Conservation (phyloP, 495 filamentous ascomycete genomes). For the Hypoxylon fuscum region DNA sequence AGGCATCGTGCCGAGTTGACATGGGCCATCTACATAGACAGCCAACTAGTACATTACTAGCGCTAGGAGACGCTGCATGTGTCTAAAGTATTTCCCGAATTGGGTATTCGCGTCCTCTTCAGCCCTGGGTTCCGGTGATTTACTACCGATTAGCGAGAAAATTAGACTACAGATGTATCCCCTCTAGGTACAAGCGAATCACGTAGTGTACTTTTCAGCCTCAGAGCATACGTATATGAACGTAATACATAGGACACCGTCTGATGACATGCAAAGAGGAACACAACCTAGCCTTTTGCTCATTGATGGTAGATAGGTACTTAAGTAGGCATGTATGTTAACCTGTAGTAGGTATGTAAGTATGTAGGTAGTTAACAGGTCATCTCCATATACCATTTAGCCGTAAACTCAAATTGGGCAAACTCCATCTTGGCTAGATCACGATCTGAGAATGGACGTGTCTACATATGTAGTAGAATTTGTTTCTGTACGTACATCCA, state of each 20-base stretch:
- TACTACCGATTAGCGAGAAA: neutral
- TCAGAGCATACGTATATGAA: too few species aligned
- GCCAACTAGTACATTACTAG: conserved; percentile 5
- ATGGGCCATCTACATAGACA: conserved; percentile 9
- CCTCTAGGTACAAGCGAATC: too few species aligned
- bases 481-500: conserved; percentile 5
- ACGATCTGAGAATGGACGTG: conserved; percentile 9
- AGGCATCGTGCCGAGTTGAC: conserved; percentile 6
- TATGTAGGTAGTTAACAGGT: too few species aligned
- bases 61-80: conserved; percentile 7
- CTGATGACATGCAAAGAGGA: too few species aligned
- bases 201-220: too few species aligned
- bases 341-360: too few species aligned
- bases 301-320: too few species aligned
- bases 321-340: too few species aligned
- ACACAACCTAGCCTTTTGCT: too few species aligned
- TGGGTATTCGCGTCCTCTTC: neutral
- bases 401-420: neutral
- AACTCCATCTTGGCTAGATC: neutral
- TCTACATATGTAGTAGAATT: too few species aligned
- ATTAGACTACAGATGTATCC: too few species aligned
- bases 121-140: neutral
- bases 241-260: too few species aligned
- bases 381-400: neutral
- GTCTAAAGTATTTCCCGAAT: conserved; percentile 6